phyloP scores from a whole-genome alignment of 176 grass and related monocot genomes.

The Oryza rufipogon region DNA sequence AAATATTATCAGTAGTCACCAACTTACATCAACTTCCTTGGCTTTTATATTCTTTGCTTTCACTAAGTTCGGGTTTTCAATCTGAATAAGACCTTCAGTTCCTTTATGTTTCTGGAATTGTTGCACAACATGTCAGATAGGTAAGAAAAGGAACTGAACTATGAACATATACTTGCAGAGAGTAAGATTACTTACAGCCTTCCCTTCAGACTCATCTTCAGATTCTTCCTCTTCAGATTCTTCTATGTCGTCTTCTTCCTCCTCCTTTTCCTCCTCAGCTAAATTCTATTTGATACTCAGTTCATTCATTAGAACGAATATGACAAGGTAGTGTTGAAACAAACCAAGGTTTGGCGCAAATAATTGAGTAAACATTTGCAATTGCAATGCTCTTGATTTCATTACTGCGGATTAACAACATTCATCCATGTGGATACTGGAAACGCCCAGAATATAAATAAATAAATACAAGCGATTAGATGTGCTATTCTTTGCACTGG shows the following conservation, averaged over 20 bases:
- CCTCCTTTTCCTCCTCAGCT: constrained; percentile 55
- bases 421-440: neutral
- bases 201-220: constrained; percentile 73
- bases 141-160: constrained; percentile 32
- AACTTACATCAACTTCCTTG: constrained; percentile 97
- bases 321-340: neutral
- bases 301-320: constrained; percentile 26
- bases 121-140: constrained; percentile 23
- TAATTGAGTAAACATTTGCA: neutral
- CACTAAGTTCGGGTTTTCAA: constrained; percentile 92
- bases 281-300: constrained; percentile 49
- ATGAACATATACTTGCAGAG: constrained; percentile 11
- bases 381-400: neutral
- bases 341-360: constrained; percentile 1
- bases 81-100: constrained; percentile 82
- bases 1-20: constrained; percentile 14
- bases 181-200: constrained; percentile 47
- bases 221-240: constrained; percentile 80
- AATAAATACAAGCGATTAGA: neutral
- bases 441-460: neutral
- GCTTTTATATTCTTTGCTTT: constrained; percentile 91
- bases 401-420: neutral
- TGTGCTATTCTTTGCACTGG: neutral
- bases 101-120: constrained; percentile 86
- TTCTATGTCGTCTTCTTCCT: constrained; percentile 66